Conservation (phyloP, 257 asterid species). For the Forsythia suspensa region DNA sequence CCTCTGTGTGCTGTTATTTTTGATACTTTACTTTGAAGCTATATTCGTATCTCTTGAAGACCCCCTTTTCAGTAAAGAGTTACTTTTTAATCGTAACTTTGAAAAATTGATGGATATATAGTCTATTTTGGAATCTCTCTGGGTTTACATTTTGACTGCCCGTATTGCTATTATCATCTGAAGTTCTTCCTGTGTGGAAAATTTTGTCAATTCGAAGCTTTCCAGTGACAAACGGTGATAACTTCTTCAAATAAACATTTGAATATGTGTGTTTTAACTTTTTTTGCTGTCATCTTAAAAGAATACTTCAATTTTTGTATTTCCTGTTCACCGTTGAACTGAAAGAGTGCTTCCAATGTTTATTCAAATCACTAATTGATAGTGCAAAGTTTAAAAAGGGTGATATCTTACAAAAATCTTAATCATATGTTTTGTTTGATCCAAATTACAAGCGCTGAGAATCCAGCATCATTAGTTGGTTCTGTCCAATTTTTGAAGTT, state of each 20-base stretch:
- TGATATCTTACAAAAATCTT: background rate
- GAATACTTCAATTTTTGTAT: background rate
- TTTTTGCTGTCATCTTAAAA: background rate
- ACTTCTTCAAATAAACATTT: background rate
- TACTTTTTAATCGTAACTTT: background rate
- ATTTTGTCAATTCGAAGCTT: background rate
- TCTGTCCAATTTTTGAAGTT: background rate
- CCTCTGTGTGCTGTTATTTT: background rate
- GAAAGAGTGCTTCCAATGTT: background rate
- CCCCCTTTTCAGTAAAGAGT: constrained; percentile 5
- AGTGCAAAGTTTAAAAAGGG: background rate
- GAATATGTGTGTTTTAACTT: background rate
- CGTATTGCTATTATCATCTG: background rate
- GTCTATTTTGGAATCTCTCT: background rate
- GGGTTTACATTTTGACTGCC: background rate
- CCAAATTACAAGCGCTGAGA: background rate
- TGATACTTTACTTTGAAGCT: background rate
- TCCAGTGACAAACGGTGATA: background rate
- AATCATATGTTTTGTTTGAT: background rate
- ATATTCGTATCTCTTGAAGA: background rate
- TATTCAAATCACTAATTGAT: background rate
- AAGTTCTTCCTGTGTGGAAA: background rate
- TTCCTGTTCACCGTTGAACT: background rate
- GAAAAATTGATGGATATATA: background rate
- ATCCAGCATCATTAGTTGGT: background rate